Evolutionary conservation across 345 rosid genomes (phyloP), one percentile per base, ranked within the genome.

Genomic region (Erodium maritimum): DNA sequence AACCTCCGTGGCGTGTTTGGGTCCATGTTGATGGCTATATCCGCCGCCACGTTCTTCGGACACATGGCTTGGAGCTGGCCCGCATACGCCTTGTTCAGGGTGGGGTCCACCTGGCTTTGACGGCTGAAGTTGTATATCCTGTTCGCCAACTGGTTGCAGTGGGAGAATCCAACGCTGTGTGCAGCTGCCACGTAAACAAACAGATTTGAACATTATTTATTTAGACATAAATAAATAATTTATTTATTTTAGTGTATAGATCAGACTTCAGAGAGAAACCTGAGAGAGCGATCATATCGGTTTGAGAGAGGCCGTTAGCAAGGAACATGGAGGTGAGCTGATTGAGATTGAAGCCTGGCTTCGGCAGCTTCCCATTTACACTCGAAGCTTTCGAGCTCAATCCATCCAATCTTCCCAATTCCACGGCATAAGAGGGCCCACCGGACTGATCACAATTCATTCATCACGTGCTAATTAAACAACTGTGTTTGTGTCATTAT

Each of bases 251-350:
- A n/a, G n/a, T n/a, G n/a, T n/a, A n/a, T n/a, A n/a, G n/a, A n/a
- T n/a, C n/a, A n/a, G n/a, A n/a, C n/a, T n/a, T n/a, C n/a, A n/a
- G 50, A 21, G 51, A 7, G 25, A 21, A 71, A 85, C 96, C 90
- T 22, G 96, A 88, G 65, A 88, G 96, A 45, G 96, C 96, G 63
- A 88, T 80, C 96, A 88, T 80, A 73, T 88, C 96, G 0, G 68
- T 14, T 69, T 85, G 96, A 54, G 57, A 29, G 62, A 88, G 88
- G 29, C 82, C 83, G 61, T 78, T 54, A 12, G 79, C 73, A 3
- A 73, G 74, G 63, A 88, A 88, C 60, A 85, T 29, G 0, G 74
- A 48, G 54, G 79, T 85, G 61, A 88, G 96, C 71, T 72, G 73
- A 58, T 65, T 59, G 57, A 88, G 69, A 19, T 74, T 71, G 80